Base-by-base conservation (phyloP, 768 basidiomycete genomes). In the Clitopilus passeckerianus region DNA sequence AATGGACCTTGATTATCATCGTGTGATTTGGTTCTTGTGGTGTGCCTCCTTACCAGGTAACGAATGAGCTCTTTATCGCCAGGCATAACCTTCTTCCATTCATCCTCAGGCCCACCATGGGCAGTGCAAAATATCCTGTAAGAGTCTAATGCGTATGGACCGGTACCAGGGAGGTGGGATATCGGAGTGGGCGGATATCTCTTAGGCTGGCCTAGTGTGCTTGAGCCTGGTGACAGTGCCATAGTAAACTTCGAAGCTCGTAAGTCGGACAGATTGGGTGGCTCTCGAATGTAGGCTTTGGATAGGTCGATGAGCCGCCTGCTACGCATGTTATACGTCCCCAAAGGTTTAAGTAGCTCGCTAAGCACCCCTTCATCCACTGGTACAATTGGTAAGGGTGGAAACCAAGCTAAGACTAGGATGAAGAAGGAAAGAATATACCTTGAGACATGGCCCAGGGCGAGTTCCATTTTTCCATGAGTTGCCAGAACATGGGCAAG, bases 91-190 rank as follows among this genome's bases (percentile, higher is more conserved):
- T 64, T 57, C 65, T 83, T 82, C 90, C 89, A 91, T 58, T 83
- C 84, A 10, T 79, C 76, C 7, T 72, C 69, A 9, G 59, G 65
- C 10, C 69, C 71, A 46, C 72, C 63, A 58, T 71, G 58, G 41
- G 60, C 62, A 61, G 70, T 71, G 60, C 82, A 89, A 69, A 89
- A 91, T 18, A 91, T 89, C 41, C 87, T 79, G 64, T 89, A 89
- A 5, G 86, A 90, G 67, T 91, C 90, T 1, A 89, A 76, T 0
- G 90, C 90, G 60, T 91, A 92, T 2, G 75, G 73, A 0, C 90
- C 89, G 0, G 85, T 76, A 0, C 89, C 89, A 0, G 86, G 84
- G 24, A 86, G 77, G 64, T 85, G 80, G 41, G 83, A 82, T 57
- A 85, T 72, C 10, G 80, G 73, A 9, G 82, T 84, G 6, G 72